Percentiles rank a stretch among this genome's conserved stretches.
These are phyloP conservation scores for Magnolia sinica DNA, from an alignment of 164 flowering plant species.

Conservation along the genomic window DNA sequence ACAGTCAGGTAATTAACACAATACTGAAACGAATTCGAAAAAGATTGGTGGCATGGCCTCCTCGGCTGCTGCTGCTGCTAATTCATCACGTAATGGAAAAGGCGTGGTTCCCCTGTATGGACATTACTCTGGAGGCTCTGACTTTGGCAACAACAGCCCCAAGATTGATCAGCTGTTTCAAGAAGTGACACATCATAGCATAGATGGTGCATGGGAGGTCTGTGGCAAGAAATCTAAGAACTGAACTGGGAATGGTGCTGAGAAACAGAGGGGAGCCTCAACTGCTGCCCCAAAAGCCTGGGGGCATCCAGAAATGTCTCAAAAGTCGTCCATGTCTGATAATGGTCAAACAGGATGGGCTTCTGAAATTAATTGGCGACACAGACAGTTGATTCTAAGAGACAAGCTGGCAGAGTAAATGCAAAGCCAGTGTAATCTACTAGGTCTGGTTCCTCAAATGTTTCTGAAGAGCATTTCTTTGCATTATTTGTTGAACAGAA, in stretches of 20 bases:
- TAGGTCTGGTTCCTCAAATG: constrained; percentile 24
- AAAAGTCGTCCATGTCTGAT: constrained; percentile 12
- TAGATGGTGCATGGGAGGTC: constrained; percentile 65
- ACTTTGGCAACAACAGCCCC: no score
- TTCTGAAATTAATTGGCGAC: background rate
- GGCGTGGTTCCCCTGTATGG: no score
- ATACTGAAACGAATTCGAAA: no score
- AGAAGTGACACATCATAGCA: no score
- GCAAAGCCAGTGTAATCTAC: constrained; percentile 17
- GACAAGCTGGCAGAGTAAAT: constrained; percentile 41
- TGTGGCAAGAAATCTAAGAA: no score
- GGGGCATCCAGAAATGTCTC: constrained; percentile 34
- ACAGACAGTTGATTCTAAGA: constrained; percentile 27
- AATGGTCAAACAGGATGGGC: no score
- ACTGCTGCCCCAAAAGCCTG: constrained; percentile 35
- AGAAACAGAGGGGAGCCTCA: constrained; percentile 35
- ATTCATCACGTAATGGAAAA: no score
- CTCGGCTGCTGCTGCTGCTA: no score
- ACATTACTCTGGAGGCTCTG: constrained; percentile 8
- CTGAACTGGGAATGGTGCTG: constrained; percentile 35
- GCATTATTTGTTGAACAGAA: no score
- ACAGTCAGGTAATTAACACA: no score
- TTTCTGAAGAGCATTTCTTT: background rate
- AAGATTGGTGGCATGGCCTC: no score
- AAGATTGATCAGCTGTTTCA: no score